A percentile compares a stretch with the other conserved stretches of the same genome.
Evolutionary conservation across 2,329 filamentous ascomycete species (phyloP).

Genomic region (Fusarium sulawesiense): DNA sequence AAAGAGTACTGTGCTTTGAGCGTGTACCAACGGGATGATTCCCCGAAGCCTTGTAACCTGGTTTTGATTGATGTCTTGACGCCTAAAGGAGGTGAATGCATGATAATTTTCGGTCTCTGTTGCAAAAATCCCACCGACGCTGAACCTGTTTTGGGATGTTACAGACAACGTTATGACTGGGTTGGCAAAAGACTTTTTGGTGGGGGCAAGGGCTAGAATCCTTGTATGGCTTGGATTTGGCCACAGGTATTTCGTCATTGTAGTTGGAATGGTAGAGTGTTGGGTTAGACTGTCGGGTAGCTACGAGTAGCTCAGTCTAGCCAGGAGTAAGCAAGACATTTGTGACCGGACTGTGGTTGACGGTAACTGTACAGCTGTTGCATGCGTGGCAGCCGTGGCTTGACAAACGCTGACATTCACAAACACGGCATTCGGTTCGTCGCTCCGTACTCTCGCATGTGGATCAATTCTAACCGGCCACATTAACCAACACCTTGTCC

Average conservation of each 20-base stretch:
- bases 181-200: slow-evolving; percentile 23
- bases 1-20: neutral
- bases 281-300: neutral
- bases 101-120: slow-evolving; percentile 17
- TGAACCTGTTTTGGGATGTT: slow-evolving; percentile 24
- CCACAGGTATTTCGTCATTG: slow-evolving; percentile 45
- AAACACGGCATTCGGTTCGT: neutral
- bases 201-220: slow-evolving; percentile 40
- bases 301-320: neutral
- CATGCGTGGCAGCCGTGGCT: neutral
- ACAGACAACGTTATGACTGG: slow-evolving; percentile 11
- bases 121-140: slow-evolving; percentile 27
- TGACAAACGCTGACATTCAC: neutral
- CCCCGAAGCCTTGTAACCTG: slow-evolving; percentile 9
- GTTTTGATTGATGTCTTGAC: slow-evolving; percentile 1
- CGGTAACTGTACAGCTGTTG: neutral
- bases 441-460: neutral
- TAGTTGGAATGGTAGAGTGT: slow-evolving; percentile 2
- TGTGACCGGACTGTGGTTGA: too few relatives aligned
- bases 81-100: slow-evolving; percentile 23
- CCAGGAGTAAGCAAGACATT: neutral
- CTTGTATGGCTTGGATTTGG: slow-evolving; percentile 15
- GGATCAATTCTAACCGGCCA: slow-evolving; percentile 17
- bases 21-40: slow-evolving; percentile 1
- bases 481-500: slow-evolving; percentile 51